These are phyloP conservation scores for Nemania sp. DNA, from an alignment of 2,329 filamentous ascomycete species.

Conservation along the genomic window DNA sequence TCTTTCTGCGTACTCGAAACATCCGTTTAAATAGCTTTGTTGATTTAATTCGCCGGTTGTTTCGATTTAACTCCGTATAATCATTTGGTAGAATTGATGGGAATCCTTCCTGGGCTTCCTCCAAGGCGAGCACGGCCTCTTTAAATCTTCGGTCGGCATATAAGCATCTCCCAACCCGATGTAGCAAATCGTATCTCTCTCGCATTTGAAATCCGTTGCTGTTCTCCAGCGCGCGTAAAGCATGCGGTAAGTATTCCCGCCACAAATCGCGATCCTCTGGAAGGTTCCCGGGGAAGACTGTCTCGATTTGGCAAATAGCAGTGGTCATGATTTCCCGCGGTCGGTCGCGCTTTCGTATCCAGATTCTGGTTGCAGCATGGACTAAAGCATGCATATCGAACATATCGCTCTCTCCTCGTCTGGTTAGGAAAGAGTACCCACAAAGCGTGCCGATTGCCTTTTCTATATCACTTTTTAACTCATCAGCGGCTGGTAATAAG, in stretches of 20 bases:
- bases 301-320: slow-evolving; percentile 8
- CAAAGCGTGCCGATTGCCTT: slow-evolving; percentile 51
- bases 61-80: not conserved
- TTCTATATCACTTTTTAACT: slow-evolving; percentile 41
- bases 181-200: slow-evolving; percentile 41
- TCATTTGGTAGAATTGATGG: not conserved
- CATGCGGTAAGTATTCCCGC: slow-evolving; percentile 48
- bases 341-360: slow-evolving; percentile 42
- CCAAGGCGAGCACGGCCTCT: slow-evolving; percentile 31
- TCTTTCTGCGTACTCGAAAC: slow-evolving; percentile 34
- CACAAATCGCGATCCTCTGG: slow-evolving; percentile 39
- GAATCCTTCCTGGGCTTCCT: slow-evolving; percentile 10
- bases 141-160: slow-evolving; percentile 40
- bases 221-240: slow-evolving; percentile 35
- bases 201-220: slow-evolving; percentile 33
- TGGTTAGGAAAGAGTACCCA: slow-evolving; percentile 51
- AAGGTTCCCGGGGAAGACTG: slow-evolving; percentile 25
- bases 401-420: slow-evolving; percentile 41
- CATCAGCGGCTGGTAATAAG: slow-evolving; percentile 44
- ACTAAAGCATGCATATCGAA: slow-evolving; percentile 56
- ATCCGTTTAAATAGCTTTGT: slow-evolving; percentile 33
- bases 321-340: slow-evolving; percentile 8
- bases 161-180: slow-evolving; percentile 42
- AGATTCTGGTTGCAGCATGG: slow-evolving; percentile 50
- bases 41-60: slow-evolving; percentile 33